phyloP scores from a whole-genome alignment of 2,329 filamentous ascomycete species.

The Tolypocladium guangdongense region DNA sequence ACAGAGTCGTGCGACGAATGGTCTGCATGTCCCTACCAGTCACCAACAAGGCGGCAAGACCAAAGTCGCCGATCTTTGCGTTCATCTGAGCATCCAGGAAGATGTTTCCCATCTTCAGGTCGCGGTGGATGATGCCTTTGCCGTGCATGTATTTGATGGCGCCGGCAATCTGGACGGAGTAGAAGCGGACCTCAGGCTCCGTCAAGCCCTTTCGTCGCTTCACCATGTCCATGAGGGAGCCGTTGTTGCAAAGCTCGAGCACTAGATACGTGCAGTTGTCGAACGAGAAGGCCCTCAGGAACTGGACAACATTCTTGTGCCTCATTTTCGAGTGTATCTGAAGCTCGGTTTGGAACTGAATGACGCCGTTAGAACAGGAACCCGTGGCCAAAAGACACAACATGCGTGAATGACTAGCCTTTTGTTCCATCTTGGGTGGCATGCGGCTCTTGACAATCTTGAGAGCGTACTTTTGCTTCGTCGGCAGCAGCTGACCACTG shows the following conservation, averaged over 20 bases:
- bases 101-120: slow-evolving; percentile 96
- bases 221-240: slow-evolving; percentile 95
- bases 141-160: slow-evolving; percentile 97
- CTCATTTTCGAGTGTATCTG: slow-evolving; percentile 98
- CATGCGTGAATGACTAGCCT: slow-evolving; percentile 40
- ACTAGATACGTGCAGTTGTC: slow-evolving; percentile 85
- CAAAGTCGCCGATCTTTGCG: slow-evolving; percentile 96
- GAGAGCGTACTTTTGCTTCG: slow-evolving; percentile 59
- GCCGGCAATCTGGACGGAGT: slow-evolving; percentile 88
- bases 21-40: slow-evolving; percentile 84
- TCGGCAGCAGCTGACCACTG: slow-evolving; percentile 54
- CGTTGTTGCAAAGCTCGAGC: slow-evolving; percentile 87
- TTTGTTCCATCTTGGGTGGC: slow-evolving; percentile 74
- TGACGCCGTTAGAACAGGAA: neutral
- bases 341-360: slow-evolving; percentile 66
- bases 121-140: slow-evolving; percentile 90
- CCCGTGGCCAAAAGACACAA: neutral
- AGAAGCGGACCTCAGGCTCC: slow-evolving; percentile 87
- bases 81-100: slow-evolving; percentile 95
- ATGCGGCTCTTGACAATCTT: slow-evolving; percentile 80
- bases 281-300: slow-evolving; percentile 88
- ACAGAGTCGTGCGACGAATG: slow-evolving; percentile 80
- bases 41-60: slow-evolving; percentile 80
- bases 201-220: slow-evolving; percentile 84
- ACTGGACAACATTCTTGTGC: slow-evolving; percentile 91